Conservation (phyloP, 225 moss, liverwort and hornwort species). For the Bryoerythrophyllum caledonicum region DNA sequence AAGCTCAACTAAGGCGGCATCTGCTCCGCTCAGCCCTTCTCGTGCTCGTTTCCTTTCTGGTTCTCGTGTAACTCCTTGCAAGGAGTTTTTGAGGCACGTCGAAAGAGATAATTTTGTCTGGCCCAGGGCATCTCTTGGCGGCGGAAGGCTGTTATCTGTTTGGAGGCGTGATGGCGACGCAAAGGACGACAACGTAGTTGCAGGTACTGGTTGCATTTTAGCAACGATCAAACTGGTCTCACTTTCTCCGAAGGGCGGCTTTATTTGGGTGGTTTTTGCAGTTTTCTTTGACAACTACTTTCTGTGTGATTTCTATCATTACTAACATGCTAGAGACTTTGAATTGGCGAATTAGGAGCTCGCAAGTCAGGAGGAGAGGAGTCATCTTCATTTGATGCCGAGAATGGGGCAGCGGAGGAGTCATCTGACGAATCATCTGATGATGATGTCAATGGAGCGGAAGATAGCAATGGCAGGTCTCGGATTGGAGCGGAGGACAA, state of each 20-base stretch:
- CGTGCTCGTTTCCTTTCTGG: slow-evolving; percentile 28
- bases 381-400: slow-evolving; percentile 39
- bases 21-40: slow-evolving; percentile 19
- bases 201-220: slow-evolving; percentile 35
- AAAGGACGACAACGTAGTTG: slow-evolving; percentile 29
- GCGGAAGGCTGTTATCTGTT: slow-evolving; percentile 47
- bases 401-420: slow-evolving; percentile 53
- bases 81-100: slow-evolving; percentile 26
- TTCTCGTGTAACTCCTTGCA: slow-evolving; percentile 22
- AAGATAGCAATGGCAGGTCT: slow-evolving; percentile 41
- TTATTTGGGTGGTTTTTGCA: not conserved
- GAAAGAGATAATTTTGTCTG: slow-evolving; percentile 23
- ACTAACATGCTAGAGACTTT: slow-evolving; percentile 11
- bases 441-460: slow-evolving; percentile 36
- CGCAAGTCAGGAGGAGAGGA: slow-evolving; percentile 60
- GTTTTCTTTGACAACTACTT: not conserved
- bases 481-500: slow-evolving; percentile 61
- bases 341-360: slow-evolving; percentile 34
- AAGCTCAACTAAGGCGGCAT: slow-evolving; percentile 22
- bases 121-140: slow-evolving; percentile 36
- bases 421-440: slow-evolving; percentile 35
- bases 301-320: not conserved
- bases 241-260: not conserved
- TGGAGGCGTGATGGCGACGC: slow-evolving; percentile 53
- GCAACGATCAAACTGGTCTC: not conserved